Evolutionary conservation across 2,329 filamentous ascomycete species (phyloP).

Genomic region (Tetracladium maxilliforme): DNA sequence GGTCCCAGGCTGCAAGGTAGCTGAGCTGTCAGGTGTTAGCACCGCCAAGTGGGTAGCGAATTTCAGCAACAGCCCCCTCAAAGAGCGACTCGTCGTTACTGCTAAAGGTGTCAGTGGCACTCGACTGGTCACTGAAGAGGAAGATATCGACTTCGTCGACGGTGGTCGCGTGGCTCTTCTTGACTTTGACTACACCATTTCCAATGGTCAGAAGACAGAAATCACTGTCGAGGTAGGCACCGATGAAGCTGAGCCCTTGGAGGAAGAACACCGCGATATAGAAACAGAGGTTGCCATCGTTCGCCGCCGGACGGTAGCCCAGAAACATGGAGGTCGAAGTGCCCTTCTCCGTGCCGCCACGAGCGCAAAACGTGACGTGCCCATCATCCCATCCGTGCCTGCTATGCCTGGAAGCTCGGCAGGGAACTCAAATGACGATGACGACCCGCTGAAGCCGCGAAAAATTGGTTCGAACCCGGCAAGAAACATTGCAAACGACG

Average conservation of each 20-base stretch:
- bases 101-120: conserved; percentile 53
- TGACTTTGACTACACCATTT: conserved; percentile 53
- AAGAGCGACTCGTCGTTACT: conserved; percentile 51
- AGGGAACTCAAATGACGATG: too few relatives aligned
- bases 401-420: too few relatives aligned
- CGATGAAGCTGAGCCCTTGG: conserved; percentile 50
- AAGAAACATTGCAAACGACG: too few relatives aligned
- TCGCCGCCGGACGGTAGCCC: conserved; percentile 56
- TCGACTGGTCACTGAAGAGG: conserved; percentile 39
- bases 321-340: conserved; percentile 31
- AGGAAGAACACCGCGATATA: conserved; percentile 60
- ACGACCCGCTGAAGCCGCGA: too few relatives aligned
- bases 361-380: conserved; percentile 10
- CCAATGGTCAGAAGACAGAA: conserved; percentile 38
- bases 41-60: conserved; percentile 58
- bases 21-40: conserved; percentile 49
- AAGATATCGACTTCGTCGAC: conserved; percentile 65
- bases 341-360: conserved; percentile 34
- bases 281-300: conserved; percentile 70
- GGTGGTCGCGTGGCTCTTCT: conserved; percentile 59
- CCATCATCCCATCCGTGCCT: too few relatives aligned
- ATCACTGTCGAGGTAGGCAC: conserved; percentile 63
- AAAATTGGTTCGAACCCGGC: too few relatives aligned
- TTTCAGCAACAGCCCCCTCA: conserved; percentile 28
- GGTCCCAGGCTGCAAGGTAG: conserved; percentile 50